Evolutionary conservation across 192 early-diverging fungal genomes (phyloP), one percentile per base, ranked within the genome.

Genomic region (Podila clonocystis): DNA sequence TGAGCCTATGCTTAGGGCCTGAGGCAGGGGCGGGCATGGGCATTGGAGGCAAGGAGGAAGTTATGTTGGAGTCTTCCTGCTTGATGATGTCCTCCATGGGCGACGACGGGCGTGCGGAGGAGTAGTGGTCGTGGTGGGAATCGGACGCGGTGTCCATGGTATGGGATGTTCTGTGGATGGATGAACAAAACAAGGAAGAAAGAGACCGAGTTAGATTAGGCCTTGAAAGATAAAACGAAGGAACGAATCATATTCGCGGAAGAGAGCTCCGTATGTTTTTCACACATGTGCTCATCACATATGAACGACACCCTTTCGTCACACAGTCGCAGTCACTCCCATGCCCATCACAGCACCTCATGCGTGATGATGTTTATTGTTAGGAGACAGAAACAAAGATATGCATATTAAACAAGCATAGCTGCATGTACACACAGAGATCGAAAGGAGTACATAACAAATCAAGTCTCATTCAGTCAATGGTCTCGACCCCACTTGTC

Each of bases 1-100:
- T 78, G 48, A 78, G 52, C n/a, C 59, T 63, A 15, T 68, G 74
- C 61, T 78, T 78, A 17, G 67, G 28, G 17, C 74, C 68, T 1
- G 73, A 24, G 22, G 57, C 22, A 17, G 62, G 31, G 9, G 64
- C 34, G 11, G 72, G 58, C 70, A 64, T 58, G 13, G 70, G 52
- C 67, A 65, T 75, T 26, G 66, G 30, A 5, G 65, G 22, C 62
- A 30, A 11, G 30, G 64, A 59, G 36, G 75, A 28, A 19, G 65
- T 71, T n/a, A 61, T 50, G 62, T 29, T 34, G 48, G 48, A 41
- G 52, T 55, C 52, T 24, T 55, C 52, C 52, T 55, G 52, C 24
- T 55, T 55, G 12, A 61, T 61, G 59, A 61, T 61, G 30, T 61
- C 59, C 3, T 61, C 59, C 59, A 61, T 61, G 26, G 59, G 59